Conservation (phyloP, 1,284 basidiomycete genomes). For the Microstroma glucosiphilum region DNA sequence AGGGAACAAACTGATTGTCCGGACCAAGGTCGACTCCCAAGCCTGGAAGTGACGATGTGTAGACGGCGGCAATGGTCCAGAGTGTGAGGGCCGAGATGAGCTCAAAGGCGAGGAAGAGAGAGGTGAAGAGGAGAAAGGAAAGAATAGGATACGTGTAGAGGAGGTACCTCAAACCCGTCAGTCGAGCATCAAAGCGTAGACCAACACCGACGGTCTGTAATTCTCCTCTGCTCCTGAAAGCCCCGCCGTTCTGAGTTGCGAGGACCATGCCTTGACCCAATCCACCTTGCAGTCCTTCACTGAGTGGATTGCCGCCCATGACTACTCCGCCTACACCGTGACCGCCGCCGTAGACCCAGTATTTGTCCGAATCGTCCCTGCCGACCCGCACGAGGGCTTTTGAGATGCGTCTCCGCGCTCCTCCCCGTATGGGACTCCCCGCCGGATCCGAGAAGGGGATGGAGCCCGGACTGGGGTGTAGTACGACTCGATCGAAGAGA, state of each 20-base stretch:
- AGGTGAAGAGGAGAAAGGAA: conserved; percentile 39
- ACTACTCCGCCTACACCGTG: conserved; percentile 20
- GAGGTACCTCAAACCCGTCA: conserved; percentile 41
- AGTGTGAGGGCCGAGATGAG: conserved; percentile 39
- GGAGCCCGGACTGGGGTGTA: conserved; percentile 18
- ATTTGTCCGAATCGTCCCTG: conserved; percentile 30
- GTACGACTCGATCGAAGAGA: conserved; percentile 27
- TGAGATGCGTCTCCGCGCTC: neutral
- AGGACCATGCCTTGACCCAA: conserved; percentile 14
- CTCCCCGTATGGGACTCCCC: neutral
- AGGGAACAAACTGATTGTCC: conserved; percentile 57
- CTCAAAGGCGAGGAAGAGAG: conserved; percentile 41
- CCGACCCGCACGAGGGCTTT: conserved; percentile 26
- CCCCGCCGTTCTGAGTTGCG: conserved; percentile 16
- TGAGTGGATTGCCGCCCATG: conserved; percentile 11
- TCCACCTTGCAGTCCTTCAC: too few species aligned
- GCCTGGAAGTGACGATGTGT: conserved; percentile 63
- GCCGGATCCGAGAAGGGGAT: conserved; percentile 1
- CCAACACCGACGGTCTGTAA: conserved; percentile 37
- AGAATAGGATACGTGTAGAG: conserved; percentile 45
- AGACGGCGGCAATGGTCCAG: conserved; percentile 37
- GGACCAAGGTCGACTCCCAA: conserved; percentile 78
- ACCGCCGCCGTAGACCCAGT: conserved; percentile 35
- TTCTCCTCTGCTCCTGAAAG: conserved; percentile 34
- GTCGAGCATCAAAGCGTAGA: conserved; percentile 44